These are phyloP conservation scores for Elsinoe australis DNA, from an alignment of 2,329 filamentous ascomycete species.

Conservation along the genomic window DNA sequence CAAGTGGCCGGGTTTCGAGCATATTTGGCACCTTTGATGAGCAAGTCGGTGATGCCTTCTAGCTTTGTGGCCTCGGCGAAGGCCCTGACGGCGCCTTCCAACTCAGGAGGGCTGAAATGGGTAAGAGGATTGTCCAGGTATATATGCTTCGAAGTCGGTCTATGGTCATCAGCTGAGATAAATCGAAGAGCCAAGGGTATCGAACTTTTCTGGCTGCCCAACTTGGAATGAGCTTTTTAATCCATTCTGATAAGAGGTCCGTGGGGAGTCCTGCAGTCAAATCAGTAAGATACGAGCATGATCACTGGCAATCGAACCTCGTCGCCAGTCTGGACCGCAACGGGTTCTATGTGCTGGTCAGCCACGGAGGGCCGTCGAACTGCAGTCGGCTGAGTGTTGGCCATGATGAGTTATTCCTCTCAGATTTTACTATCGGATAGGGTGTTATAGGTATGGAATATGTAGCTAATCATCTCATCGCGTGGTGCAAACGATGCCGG, in stretches of 20 bases:
- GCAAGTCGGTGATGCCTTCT: slow-evolving; percentile 13
- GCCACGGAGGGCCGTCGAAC: no score
- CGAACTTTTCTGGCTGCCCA: background rate
- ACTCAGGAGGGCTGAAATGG: slow-evolving; percentile 1
- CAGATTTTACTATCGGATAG: no score
- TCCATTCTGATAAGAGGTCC: background rate
- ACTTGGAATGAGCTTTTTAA: background rate
- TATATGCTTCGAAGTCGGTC: background rate
- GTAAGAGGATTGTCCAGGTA: slow-evolving; percentile 12
- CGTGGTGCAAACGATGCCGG: no score
- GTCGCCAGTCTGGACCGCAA: background rate
- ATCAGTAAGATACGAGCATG: background rate
- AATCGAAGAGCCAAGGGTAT: no score
- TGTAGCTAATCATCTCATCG: no score
- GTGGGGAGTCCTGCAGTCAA: background rate
- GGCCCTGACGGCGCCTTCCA: slow-evolving; percentile 2
- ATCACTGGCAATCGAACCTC: background rate
- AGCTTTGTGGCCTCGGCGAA: slow-evolving; percentile 14
- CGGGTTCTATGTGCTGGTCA: background rate
- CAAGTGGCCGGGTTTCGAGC: slow-evolving; percentile 26
- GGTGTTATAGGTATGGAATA: no score
- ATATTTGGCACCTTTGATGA: slow-evolving; percentile 23
- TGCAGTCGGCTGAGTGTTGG: background rate
- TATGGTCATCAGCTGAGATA: no score
- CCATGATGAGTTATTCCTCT: no score